phyloP scores from a whole-genome alignment of 768 basidiomycete genomes.

The Mrakia gelida region DNA sequence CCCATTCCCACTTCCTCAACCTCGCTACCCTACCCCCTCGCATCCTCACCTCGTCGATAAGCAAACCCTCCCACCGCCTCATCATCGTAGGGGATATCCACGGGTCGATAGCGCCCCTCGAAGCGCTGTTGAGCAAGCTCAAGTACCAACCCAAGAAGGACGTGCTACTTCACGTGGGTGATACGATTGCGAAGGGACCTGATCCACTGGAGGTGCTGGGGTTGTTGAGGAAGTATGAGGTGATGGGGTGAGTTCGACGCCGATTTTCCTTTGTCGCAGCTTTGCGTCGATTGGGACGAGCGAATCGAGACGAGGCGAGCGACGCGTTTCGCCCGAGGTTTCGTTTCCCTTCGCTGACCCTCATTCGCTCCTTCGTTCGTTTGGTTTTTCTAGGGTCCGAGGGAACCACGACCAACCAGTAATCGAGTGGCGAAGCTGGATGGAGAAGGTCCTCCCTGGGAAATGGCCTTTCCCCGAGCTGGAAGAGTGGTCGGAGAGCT shows the following conservation, averaged over 20 bases:
- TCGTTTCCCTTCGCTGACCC: neutral
- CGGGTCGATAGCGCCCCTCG: slow-evolving; percentile 65
- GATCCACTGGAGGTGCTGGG: slow-evolving; percentile 60
- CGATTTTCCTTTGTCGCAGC: neutral
- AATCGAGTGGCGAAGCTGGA: slow-evolving; percentile 84
- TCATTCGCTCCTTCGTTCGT: neutral
- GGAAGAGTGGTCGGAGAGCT: slow-evolving; percentile 35
- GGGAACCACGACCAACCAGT: slow-evolving; percentile 89
- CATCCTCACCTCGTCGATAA: neutral
- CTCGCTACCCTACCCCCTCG: neutral
- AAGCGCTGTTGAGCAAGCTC: slow-evolving; percentile 62
- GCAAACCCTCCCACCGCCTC: neutral
- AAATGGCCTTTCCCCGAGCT: slow-evolving; percentile 43
- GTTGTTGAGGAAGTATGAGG: slow-evolving; percentile 59
- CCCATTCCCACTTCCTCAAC: neutral
- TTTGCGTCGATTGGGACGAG: neutral
- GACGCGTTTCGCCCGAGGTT: neutral
- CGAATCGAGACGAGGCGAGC: neutral
- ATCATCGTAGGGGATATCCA: slow-evolving; percentile 59
- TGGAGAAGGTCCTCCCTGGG: slow-evolving; percentile 45
- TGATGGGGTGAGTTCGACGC: slow-evolving; percentile 55
- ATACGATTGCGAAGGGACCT: slow-evolving; percentile 68
- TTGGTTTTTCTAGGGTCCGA: slow-evolving; percentile 52
- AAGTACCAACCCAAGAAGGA: slow-evolving; percentile 61
- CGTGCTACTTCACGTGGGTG: slow-evolving; percentile 74